phyloP scores from a whole-genome alignment of 2,329 filamentous ascomycete genomes.

The Aureobasidium sp. region DNA sequence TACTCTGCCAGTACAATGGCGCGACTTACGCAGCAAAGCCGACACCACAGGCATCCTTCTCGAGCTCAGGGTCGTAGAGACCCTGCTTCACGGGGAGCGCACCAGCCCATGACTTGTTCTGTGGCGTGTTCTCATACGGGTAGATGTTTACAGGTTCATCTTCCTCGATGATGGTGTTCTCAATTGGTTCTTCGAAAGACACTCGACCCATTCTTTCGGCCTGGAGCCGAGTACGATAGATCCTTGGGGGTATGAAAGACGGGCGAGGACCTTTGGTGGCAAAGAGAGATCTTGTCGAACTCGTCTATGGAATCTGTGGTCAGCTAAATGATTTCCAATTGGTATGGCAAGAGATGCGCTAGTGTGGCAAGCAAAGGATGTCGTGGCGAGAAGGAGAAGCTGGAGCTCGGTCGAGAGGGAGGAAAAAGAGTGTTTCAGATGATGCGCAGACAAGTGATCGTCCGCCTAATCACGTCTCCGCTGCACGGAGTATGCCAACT shows the following conservation, averaged over 20 bases:
- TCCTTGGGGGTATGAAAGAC: not conserved
- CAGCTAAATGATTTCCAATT: not conserved
- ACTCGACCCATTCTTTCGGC: constrained; percentile 51
- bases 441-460: constrained; percentile 8
- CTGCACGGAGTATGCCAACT: constrained; percentile 8
- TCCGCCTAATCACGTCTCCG: not conserved
- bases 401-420: not conserved
- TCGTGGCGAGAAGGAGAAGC: not conserved
- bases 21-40: constrained; percentile 85
- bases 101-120: constrained; percentile 91
- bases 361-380: not conserved
- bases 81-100: constrained; percentile 96
- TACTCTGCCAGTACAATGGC: not conserved
- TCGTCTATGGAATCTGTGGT: not conserved
- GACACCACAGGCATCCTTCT: constrained; percentile 99
- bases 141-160: constrained; percentile 55
- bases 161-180: constrained; percentile 45
- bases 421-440: constrained; percentile 1
- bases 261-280: not conserved
- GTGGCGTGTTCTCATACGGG: constrained; percentile 70
- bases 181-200: constrained; percentile 46
- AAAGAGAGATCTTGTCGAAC: not conserved
- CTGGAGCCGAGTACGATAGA: constrained; percentile 36
- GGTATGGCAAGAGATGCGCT: not conserved
- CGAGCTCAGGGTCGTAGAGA: constrained; percentile 89